Evolutionary conservation across 805 yeast genomes (phyloP), one percentile per base, ranked within the genome.

Genomic region (Tetrapisispora fleetii): DNA sequence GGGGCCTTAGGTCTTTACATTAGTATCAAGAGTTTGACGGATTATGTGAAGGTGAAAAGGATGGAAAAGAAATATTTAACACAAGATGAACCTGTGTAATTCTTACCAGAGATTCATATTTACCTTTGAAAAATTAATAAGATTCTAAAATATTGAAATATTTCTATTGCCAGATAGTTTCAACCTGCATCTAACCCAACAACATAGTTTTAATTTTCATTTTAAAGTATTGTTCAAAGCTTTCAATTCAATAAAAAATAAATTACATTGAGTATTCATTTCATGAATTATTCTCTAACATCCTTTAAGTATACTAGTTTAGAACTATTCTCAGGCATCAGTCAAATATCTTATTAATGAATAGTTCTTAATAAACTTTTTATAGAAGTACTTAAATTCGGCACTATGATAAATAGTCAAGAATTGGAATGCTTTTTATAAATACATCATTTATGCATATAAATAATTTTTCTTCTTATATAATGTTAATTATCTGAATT

Each of bases 31-130:
- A 80, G 95, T 13, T 52, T 85, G n/a, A 67, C 74, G 42, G 93
- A 85, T 61, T 91, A 82, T 63, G 73, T 74, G 54, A 73, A 80
- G 53, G 93, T 91, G n/a, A 80, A 83, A 61, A 78, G 77, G 58
- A 81, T 81, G 79, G 96, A 90, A 62, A 69, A 67, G 50, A 59
- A 51, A 43, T 63, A 59, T 46, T 43, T 60, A 45, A 45, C 62
- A 13, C 67, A 63, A 47, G 63, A 58, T 30, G 17, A 30, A 4
- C 35, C 39, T 13, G 39, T 35, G 8, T 43, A 43, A 17, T 24
- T 17, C n/a, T 16, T 40, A 27, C 13, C 21, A 27, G 6, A 17
- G 7, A 24, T 8, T 10, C 32, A 22, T 35, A 6, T 5, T 35
- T 32, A 6, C 10, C 10, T 32, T 32, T 32, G 8, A 7, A 32